Base-by-base conservation (phyloP, 1,139 yeast species). In the Suhomyces anneliseae region DNA sequence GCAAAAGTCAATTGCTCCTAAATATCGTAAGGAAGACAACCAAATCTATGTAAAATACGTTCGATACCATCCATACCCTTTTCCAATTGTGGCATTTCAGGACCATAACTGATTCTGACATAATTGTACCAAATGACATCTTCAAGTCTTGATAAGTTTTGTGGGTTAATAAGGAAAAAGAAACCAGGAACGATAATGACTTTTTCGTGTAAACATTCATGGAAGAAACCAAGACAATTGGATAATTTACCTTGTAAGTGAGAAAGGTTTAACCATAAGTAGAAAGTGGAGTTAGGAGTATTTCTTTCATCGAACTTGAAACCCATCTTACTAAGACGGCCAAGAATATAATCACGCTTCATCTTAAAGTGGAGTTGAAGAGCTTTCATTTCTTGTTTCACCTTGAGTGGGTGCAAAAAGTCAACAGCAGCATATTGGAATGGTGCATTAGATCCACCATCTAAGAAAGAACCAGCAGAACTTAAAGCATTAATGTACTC, bases 11-110 rank as follows among this genome's bases (percentile, higher is more conserved):
- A 19, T 19, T 19, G 4, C 24, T 19, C 24, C 24, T 39, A 43
- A 11, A 41, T 27, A 6, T 42, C 42, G 46, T 71, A 70, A 10
- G 78, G 77, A 47, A 73, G 67, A 50, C 76, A 71, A 19, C 69
- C 68, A 54, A 75, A 78, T 48, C 81, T 69, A 33, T 67, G 60
- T 50, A 82, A 72, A 31, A 83, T 81, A n/a, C 76, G 63, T 58
- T 82, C 85, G 45, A 83, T 81, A 11, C 85, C 85, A 56, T 82
- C 86, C 86, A 83, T 79, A n/a, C 87, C 87, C 55, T 69, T 68
- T 45, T 69, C 81, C 57, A 82, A 68, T 39, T 75, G 76, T 35
- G 71, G 74, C 54, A 81, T 55, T 52, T 82, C 86, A 4, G 88
- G 87, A 2, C 88, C 88, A 57, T 82, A 83, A 54, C 85, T 80